Evolutionary conservation across 257 asterid species (phyloP), one percentile per base, ranked within the genome.

Genomic region (Solanum microdontum): DNA sequence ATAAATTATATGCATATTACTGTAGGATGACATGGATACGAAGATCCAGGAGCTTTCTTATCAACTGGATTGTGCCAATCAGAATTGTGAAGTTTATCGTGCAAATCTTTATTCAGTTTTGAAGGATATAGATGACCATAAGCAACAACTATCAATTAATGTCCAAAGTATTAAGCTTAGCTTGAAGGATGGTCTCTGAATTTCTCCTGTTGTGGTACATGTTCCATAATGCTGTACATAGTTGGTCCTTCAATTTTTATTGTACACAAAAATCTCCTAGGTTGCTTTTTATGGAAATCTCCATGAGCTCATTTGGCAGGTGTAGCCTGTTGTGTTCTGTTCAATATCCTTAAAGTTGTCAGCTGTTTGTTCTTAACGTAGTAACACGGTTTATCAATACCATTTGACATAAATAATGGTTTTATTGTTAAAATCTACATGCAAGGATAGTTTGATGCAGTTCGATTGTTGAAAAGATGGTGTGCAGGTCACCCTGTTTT

Each of bases 61-160:
- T 74, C 97, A 95, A 88, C 89, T 97, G 88, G 97, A 92, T 90
- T 90, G 88, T 89, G 95, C 96, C 88, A 96, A 93, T 89, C 91
- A 90, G 79, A 96, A 93, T 87, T 94, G 98, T 90, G 98, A 97
- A 88, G 96, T 90, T 60, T 97, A 97, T 86, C 96, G 94, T 33
- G 89, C 93, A 32, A 97, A 94, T 89, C 95, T 97, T 86, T 90
- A 96, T 14, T 90, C 98, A 12, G 95, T 96, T 88, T 87, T 97
- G 93, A 95, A 93, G 95, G 98, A 97, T 89, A 89, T 97, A 68
- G 99, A 97, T 87, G 98, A 91, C 88, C 98, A 97, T 88, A 97
- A 95, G 87, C 98, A 93, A 75, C 94, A 93, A 36, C 87, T 97
- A 39, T 93, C 98, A 12, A 69, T 94, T 85, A 95, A 94, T 92